A percentile compares a stretch with the other conserved stretches of the same genome.
Evolutionary conservation across 139 green algal species (phyloP).

Genomic region (Medakamo hakoo): DNA sequence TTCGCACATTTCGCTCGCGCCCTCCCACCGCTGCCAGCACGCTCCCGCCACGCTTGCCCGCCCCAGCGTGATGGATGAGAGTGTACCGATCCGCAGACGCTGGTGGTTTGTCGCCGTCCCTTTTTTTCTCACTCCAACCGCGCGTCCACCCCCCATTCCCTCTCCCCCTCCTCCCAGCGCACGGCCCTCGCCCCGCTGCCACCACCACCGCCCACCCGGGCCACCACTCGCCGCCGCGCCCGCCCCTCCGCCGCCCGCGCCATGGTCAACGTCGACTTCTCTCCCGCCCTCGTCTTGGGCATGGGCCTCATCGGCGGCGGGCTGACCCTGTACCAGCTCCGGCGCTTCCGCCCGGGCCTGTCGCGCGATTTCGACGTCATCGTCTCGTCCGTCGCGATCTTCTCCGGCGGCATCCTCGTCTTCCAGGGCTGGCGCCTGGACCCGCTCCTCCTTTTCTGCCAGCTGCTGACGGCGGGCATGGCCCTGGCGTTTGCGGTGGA

Average conservation of each 20-base stretch:
- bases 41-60: no score
- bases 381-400: constrained; percentile 37
- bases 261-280: constrained; percentile 56
- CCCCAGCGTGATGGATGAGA: no score
- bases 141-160: not conserved
- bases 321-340: constrained; percentile 39
- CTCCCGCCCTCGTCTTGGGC: constrained; percentile 40
- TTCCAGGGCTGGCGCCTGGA: constrained; percentile 60
- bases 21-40: no score
- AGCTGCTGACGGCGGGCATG: constrained; percentile 38
- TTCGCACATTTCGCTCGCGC: no score
- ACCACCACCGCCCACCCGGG: not conserved
- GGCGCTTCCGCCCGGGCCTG: constrained; percentile 26
- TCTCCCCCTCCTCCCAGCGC: not conserved
- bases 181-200: no score
- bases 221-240: not conserved
- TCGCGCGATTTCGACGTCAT: constrained; percentile 52
- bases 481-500: constrained; percentile 42
- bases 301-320: constrained; percentile 32
- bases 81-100: no score
- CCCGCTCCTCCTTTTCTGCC: constrained; percentile 51
- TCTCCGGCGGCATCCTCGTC: constrained; percentile 52
- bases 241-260: constrained; percentile 3
- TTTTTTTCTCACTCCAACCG: not conserved
- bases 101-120: not conserved